phyloP scores from a whole-genome alignment of 2,329 filamentous ascomycete species.

The Microdochium trichocladiopsis region DNA sequence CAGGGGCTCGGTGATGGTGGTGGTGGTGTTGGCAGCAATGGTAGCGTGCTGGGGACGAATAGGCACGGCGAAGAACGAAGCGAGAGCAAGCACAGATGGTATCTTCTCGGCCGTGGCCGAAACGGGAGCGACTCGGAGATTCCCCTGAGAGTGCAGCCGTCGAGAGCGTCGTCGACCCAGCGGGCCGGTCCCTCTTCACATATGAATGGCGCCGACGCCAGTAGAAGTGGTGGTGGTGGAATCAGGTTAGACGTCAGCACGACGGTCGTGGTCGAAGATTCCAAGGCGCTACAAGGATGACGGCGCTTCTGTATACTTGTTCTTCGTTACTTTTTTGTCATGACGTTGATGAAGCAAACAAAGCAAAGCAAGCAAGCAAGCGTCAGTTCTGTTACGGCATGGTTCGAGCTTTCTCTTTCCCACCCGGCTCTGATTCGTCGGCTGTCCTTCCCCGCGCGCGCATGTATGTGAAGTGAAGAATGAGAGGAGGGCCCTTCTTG shows the following conservation, averaged over 20 bases:
- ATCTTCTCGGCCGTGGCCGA: not conserved
- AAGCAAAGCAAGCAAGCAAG: too few relatives aligned
- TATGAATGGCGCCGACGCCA: not conserved
- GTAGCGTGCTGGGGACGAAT: not conserved
- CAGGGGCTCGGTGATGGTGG: not conserved
- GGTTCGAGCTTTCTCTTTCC: too few relatives aligned
- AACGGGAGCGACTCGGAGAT: not conserved
- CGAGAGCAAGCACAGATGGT: not conserved
- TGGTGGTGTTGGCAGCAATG: not conserved
- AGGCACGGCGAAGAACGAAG: too few relatives aligned
- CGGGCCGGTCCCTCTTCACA: not conserved
- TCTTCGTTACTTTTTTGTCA: not conserved
- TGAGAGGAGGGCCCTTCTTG: too few relatives aligned
- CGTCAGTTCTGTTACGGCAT: too few relatives aligned
- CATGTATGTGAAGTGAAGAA: too few relatives aligned
- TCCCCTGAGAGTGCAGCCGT: not conserved
- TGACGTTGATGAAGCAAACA: not conserved
- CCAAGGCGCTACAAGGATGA: not conserved
- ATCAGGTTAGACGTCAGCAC: not conserved
- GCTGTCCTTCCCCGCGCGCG: too few relatives aligned
- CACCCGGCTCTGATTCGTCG: too few relatives aligned
- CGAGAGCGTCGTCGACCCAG: not conserved
- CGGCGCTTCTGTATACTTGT: not conserved
- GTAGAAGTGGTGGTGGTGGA: not conserved
- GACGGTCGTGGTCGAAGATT: not conserved